phyloP scores from a whole-genome alignment of 148 eudicot species.

The Silene latifolia region DNA sequence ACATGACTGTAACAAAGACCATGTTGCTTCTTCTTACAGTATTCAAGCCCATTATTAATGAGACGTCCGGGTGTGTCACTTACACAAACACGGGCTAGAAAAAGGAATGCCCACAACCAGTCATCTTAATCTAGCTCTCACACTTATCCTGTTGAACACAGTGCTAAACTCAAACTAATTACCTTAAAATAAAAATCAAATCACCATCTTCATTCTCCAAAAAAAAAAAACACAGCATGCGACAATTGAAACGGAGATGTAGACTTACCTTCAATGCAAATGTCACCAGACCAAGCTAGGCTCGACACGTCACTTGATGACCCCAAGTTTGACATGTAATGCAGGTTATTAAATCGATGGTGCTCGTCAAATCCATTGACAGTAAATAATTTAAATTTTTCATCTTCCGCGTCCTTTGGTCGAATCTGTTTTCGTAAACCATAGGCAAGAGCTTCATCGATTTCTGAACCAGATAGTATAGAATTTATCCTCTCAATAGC shows the following conservation, averaged over 20 bases:
- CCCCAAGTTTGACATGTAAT: constrained; percentile 75
- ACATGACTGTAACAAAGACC: not conserved
- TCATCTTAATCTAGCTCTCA: not conserved
- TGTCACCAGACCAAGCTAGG: constrained; percentile 77
- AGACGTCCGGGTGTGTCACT: not conserved
- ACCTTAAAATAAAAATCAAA: not conserved
- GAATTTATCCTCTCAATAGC: constrained; percentile 94
- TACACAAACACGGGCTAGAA: not conserved
- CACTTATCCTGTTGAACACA: not conserved
- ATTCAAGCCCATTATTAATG: not conserved
- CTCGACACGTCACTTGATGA: constrained; percentile 50
- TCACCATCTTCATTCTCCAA: not conserved
- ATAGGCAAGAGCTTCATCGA: constrained; percentile 85
- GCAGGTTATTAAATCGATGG: constrained; percentile 35
- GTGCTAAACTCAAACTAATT: constrained; percentile 1
- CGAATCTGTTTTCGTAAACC: constrained; percentile 75
- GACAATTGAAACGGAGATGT: not conserved
- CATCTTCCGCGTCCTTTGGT: constrained; percentile 50
- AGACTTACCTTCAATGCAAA: constrained; percentile 76
- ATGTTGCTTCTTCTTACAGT: not conserved
- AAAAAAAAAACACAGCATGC: not conserved
- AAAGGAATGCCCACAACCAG: not conserved
- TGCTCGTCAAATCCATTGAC: constrained; percentile 45
- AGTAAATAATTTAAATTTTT: constrained; percentile 46
- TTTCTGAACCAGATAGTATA: constrained; percentile 68